Percentiles rank a stretch among this genome's conserved stretches.
These are phyloP conservation scores for Spiraea crenata DNA, from an alignment of 331 rosid genomes.

Conservation along the genomic window DNA sequence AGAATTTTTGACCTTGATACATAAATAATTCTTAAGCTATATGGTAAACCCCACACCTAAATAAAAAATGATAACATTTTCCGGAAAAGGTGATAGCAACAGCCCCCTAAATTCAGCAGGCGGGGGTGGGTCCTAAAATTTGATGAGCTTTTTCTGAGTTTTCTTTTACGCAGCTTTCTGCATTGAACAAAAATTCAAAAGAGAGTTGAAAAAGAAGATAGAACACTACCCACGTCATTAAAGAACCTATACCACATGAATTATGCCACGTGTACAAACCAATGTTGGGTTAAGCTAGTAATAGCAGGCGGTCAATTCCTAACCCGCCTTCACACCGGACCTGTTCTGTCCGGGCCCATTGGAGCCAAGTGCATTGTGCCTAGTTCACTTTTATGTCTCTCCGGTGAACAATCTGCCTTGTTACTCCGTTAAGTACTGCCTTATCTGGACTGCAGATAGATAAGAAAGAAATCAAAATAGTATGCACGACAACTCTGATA, in stretches of 20 bases:
- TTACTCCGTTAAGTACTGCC: too few relatives aligned
- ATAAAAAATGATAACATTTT: neutral
- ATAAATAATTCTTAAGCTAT: too few relatives aligned
- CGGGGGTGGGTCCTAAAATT: neutral
- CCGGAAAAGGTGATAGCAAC: neutral
- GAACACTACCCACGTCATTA: conserved; percentile 33
- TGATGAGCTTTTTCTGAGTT: neutral
- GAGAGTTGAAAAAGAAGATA: neutral
- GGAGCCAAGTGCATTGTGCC: neutral
- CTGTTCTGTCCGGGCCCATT: neutral
- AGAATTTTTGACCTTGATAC: too few relatives aligned
- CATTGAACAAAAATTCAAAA: neutral
- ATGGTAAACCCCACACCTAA: too few relatives aligned
- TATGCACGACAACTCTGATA: too few relatives aligned
- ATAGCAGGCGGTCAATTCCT: conserved; percentile 29
- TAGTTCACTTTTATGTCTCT: too few relatives aligned
- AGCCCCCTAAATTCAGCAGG: neutral
- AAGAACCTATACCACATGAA: conserved; percentile 26
- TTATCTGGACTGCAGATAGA: too few relatives aligned
- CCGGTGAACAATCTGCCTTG: too few relatives aligned
- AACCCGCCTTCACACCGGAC: conserved; percentile 25
- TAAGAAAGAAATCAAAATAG: too few relatives aligned
- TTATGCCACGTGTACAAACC: conserved; percentile 32
- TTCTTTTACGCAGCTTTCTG: too few relatives aligned
- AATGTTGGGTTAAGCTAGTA: conserved; percentile 36